These are phyloP conservation scores for Umbelopsis isabellina DNA, from an alignment of 192 early-diverging fungal genomes.

Conservation along the genomic window DNA sequence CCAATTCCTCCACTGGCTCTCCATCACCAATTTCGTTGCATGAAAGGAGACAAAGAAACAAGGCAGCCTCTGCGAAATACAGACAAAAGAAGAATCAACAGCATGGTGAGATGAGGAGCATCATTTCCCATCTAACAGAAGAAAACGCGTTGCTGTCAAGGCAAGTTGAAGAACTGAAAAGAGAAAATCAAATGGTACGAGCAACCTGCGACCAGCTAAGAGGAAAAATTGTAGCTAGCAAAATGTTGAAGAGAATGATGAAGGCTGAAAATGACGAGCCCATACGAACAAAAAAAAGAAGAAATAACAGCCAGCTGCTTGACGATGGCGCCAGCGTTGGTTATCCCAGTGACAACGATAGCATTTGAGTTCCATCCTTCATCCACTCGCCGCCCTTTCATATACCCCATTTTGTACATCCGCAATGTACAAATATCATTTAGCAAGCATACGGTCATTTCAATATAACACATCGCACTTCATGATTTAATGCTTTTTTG, in stretches of 20 bases:
- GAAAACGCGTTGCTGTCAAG: constrained; percentile 51
- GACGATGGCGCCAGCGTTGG: neutral
- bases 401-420: constrained; percentile 13
- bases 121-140: constrained; percentile 46
- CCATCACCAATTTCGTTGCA: constrained; percentile 45
- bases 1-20: neutral
- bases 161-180: constrained; percentile 50
- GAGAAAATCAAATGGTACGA: constrained; percentile 54
- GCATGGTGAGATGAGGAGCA: constrained; percentile 56
- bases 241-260: constrained; percentile 49
- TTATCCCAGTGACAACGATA: neutral
- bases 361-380: neutral
- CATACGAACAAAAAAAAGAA: constrained; percentile 6
- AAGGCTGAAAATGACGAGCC: neutral
- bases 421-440: neutral
- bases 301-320: neutral
- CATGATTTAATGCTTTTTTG: neutral
- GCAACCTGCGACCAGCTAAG: constrained; percentile 50
- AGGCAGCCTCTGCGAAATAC: constrained; percentile 64
- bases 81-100: constrained; percentile 62
- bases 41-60: constrained; percentile 60
- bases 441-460: neutral
- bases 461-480: neutral
- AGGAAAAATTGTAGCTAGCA: constrained; percentile 55
- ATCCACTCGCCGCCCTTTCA: neutral